Conservation (phyloP, 148 eudicot genomes). For the Simmondsia chinensis region DNA sequence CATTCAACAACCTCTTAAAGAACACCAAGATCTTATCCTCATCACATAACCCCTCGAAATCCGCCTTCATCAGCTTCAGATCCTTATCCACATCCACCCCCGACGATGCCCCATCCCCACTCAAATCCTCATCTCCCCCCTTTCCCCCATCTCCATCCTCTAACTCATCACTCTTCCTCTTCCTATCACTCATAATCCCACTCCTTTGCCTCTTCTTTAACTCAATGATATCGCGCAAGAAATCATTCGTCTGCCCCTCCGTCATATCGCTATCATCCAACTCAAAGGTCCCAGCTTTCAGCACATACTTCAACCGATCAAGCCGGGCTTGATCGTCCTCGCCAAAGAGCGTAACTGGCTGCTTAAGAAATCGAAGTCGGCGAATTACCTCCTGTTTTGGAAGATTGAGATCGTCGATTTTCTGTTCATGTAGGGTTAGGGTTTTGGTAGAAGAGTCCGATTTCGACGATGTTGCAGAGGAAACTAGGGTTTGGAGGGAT, state of each 20-base stretch:
- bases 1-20: constrained; percentile 81
- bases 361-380: constrained; percentile 67
- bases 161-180: constrained; percentile 58
- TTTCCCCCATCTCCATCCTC: constrained; percentile 73
- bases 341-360: constrained; percentile 83
- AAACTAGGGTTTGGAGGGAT: constrained; percentile 14
- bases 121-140: constrained; percentile 56
- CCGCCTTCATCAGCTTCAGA: constrained; percentile 71
- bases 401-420: constrained; percentile 57
- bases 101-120: constrained; percentile 63
- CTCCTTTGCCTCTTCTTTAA: constrained; percentile 83
- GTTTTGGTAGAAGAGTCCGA: constrained; percentile 43
- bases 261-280: constrained; percentile 90
- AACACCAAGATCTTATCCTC: constrained; percentile 96
- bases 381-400: constrained; percentile 71
- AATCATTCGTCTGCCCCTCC: constrained; percentile 92
- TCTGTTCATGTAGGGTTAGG: constrained; percentile 53
- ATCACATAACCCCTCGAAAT: constrained; percentile 69
- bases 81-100: constrained; percentile 79
- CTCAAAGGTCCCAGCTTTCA: constrained; percentile 77
- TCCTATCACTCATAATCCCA: constrained; percentile 62
- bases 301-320: constrained; percentile 59
- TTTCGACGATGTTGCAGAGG: constrained; percentile 29
- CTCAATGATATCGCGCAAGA: constrained; percentile 79
- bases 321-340: constrained; percentile 77